These are phyloP conservation scores for Paxillus rubicundulus DNA, from an alignment of 768 basidiomycete genomes.

Conservation along the genomic window DNA sequence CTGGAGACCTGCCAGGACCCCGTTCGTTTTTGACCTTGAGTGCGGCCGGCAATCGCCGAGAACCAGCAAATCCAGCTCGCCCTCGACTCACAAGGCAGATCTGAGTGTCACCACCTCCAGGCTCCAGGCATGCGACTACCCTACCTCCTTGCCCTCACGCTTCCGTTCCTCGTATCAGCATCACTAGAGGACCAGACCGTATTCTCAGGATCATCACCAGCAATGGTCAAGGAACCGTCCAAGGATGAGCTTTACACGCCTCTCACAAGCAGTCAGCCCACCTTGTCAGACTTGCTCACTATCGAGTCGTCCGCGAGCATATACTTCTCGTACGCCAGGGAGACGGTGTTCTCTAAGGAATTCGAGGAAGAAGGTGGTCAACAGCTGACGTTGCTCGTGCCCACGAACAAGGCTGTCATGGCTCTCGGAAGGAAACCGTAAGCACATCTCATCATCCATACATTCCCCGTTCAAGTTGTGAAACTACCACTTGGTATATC, in stretches of 20 bases:
- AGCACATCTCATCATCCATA: conserved; percentile 26
- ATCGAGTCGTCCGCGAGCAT: conserved; percentile 74
- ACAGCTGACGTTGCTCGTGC: conserved; percentile 65
- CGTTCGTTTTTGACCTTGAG: too few relatives aligned
- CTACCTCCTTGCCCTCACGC: conserved; percentile 24
- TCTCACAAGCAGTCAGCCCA: conserved; percentile 46
- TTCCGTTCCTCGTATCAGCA: conserved; percentile 32
- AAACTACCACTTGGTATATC: background rate
- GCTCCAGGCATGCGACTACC: conserved; percentile 14
- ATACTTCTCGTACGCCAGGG: conserved; percentile 81
- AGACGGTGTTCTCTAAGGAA: conserved; percentile 55
- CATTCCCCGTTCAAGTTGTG: background rate
- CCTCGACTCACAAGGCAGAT: too few relatives aligned
- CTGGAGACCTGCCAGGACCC: too few relatives aligned
- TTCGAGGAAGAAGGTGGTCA: conserved; percentile 35
- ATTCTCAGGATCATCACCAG: conserved; percentile 16
- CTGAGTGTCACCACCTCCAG: background rate
- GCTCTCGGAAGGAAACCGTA: conserved; percentile 79
- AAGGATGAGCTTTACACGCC: conserved; percentile 31
- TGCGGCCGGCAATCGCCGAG: too few relatives aligned
- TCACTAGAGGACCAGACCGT: conserved; percentile 28
- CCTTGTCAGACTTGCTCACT: conserved; percentile 73
- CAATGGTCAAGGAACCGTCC: conserved; percentile 10
- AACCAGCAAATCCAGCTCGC: too few relatives aligned
- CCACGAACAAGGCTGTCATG: conserved; percentile 88